Percentiles rank a stretch among this genome's conserved stretches.
Conservation (phyloP, 805 yeast species). For the Candida tallmaniae region DNA sequence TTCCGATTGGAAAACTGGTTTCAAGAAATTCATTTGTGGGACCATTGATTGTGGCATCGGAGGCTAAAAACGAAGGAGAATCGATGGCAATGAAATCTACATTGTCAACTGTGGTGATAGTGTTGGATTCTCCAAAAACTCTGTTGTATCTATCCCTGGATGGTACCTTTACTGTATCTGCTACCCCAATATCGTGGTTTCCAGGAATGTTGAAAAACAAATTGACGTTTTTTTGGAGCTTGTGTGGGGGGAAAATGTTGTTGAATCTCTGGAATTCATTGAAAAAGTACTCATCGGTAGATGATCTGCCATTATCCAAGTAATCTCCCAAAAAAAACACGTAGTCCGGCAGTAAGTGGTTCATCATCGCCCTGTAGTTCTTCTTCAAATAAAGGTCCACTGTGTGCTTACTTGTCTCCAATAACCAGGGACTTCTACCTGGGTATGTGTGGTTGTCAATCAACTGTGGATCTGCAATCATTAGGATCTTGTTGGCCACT, state of each 20-base stretch:
- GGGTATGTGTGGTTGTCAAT: conserved; percentile 44
- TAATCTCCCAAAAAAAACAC: conserved; percentile 40
- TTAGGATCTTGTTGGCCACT: too few relatives aligned
- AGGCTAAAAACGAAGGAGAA: conserved; percentile 71
- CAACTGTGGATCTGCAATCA: conserved; percentile 43
- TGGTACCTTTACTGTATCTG: conserved; percentile 51
- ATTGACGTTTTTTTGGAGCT: conserved; percentile 18
- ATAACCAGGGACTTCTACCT: conserved; percentile 27
- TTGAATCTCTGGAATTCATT: conserved; percentile 28
- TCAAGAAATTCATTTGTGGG: conserved; percentile 56
- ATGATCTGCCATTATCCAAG: conserved; percentile 38
- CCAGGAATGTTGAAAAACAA: conserved; percentile 58
- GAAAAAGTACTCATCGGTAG: conserved; percentile 26
- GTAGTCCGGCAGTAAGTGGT: conserved; percentile 30
- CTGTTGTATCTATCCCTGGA: conserved; percentile 25
- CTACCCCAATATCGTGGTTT: conserved; percentile 95
- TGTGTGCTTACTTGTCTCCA: conserved; percentile 36
- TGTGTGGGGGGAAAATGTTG: conserved; percentile 21
- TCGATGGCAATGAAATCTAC: conserved; percentile 53
- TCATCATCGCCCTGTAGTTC: conserved; percentile 31
- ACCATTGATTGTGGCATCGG: conserved; percentile 33
- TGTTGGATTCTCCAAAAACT: conserved; percentile 31
- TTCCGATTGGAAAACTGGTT: conserved; percentile 7
- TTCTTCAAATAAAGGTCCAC: conserved; percentile 35
- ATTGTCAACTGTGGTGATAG: conserved; percentile 18